Base-by-base conservation (phyloP, 1,139 yeast genomes). In the Candida pseudocylindracea region DNA sequence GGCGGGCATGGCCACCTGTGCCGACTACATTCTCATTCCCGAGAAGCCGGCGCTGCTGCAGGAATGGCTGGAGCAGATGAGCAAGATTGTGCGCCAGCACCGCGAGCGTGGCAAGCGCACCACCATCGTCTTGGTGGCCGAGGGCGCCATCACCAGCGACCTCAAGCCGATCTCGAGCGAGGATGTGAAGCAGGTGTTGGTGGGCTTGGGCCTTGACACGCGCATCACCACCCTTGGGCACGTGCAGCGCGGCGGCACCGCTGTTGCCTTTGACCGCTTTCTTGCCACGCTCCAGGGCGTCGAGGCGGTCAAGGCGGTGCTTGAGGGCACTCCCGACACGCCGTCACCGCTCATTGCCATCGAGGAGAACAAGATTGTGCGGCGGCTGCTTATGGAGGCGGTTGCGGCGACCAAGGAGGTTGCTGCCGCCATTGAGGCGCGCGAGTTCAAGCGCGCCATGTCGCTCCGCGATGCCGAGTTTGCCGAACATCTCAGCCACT, bases 201-300 rank as follows among this genome's bases (percentile, higher is more conserved):
- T 74, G 33, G 73, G 69, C 35, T 63, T 85, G 41, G 93, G 93
- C 7, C 64, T 88, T 35, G 98, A 88, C 48, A 85, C 96, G 13
- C 70, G 98, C 53, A 75, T 85, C 45, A 88, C 98, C 33, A 81
- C 92, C 24, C 63, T 88, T 42, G 98, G 98, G 30, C 98, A 88
- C 50, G 94, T 88, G 33, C 98, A 88, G 60, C 72, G 98, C 57
- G 98, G 98, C 56, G 98, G 98, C 50, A 67, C 92, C 30, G 95
- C 98, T 3, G 94, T 83, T 35, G 95, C 96, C 3, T 75, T 62
- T 48, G 98, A 88, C 52, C 69, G 98, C 46, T 55, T 78, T 49
- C 57, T 88, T 41, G 94, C 95, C 27, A 85, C 98, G 15, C 53
- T 85, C 43, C 98, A 88, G 60, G 98, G 98, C 51, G 94, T 85